These are phyloP conservation scores for Podaxis sp. DNA, from an alignment of 768 basidiomycete genomes.

Conservation along the genomic window DNA sequence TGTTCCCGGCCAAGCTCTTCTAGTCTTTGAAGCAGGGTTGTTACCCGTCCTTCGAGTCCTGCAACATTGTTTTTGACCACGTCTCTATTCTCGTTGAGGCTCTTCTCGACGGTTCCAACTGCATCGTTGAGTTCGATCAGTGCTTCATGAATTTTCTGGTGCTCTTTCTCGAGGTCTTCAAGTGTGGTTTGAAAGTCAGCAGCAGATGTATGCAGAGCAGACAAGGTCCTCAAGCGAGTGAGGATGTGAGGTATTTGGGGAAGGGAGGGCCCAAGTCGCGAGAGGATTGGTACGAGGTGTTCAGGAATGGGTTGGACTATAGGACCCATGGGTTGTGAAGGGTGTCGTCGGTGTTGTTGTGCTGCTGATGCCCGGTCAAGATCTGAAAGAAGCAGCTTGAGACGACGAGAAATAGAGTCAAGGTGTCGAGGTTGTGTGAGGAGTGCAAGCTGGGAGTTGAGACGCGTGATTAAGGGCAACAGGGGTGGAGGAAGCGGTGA, in stretches of 20 bases:
- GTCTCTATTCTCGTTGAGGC: constrained; percentile 69
- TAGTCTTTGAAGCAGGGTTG: constrained; percentile 38
- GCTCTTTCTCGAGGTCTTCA: constrained; percentile 67
- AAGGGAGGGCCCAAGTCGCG: constrained; percentile 68
- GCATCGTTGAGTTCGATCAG: constrained; percentile 70
- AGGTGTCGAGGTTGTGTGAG: constrained; percentile 95
- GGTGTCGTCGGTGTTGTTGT: constrained; percentile 47
- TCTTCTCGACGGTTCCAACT: constrained; percentile 70
- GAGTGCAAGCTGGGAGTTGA: constrained; percentile 83
- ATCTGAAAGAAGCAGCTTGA: constrained; percentile 91
- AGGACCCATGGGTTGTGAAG: constrained; percentile 38
- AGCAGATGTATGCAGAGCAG: constrained; percentile 79
- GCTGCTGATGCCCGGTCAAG: constrained; percentile 76
- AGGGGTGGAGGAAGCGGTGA: constrained; percentile 78
- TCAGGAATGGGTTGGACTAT: constrained; percentile 41
- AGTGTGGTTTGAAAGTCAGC: constrained; percentile 74
- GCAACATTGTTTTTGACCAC: constrained; percentile 74
- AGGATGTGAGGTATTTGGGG: constrained; percentile 90
- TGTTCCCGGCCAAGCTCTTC: constrained; percentile 36
- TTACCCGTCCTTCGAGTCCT: constrained; percentile 59
- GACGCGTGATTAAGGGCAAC: constrained; percentile 76
- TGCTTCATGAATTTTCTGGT: constrained; percentile 59
- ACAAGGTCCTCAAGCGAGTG: constrained; percentile 82
- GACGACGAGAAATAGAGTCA: constrained; percentile 90
- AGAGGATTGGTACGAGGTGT: constrained; percentile 65